Evolutionary conservation across 2,329 filamentous ascomycete species (phyloP).

Genomic region (Fusarium torreyae): DNA sequence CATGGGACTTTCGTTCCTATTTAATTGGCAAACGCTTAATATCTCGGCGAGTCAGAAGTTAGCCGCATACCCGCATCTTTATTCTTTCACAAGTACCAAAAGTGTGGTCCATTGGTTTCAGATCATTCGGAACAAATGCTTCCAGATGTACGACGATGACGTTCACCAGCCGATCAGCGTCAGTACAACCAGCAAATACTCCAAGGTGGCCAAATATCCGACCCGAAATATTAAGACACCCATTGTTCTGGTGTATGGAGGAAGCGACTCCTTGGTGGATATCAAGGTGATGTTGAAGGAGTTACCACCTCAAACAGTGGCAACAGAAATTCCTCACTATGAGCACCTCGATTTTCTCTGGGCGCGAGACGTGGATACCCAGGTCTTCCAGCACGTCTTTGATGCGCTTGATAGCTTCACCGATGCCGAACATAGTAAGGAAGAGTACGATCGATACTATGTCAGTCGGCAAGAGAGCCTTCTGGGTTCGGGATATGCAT

Average conservation of each 20-base stretch:
- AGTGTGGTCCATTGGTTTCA: conserved; percentile 99
- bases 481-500: conserved; percentile 56
- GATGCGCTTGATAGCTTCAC: conserved; percentile 85
- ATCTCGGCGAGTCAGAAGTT: conserved; percentile 91
- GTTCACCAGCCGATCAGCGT: conserved; percentile 82
- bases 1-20: conserved; percentile 83
- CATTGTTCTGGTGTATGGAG: conserved; percentile 93
- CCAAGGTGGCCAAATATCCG: conserved; percentile 96
- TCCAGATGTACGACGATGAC: conserved; percentile 99
- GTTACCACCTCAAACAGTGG: conserved; percentile 86
- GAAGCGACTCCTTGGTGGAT: conserved; percentile 93
- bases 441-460: conserved; percentile 73
- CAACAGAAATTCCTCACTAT: conserved; percentile 90
- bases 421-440: conserved; percentile 69
- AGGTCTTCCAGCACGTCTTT: conserved; percentile 93
- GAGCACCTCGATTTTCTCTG: conserved; percentile 98
- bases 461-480: conserved; percentile 67
- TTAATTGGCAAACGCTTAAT: conserved; percentile 90
- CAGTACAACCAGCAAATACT: conserved; percentile 83
- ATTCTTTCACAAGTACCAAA: conserved; percentile 97
- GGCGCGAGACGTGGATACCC: conserved; percentile 85
- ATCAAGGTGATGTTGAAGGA: conserved; percentile 94
- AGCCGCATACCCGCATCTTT: conserved; percentile 94
- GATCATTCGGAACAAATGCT: conserved; percentile 95
- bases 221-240: conserved; percentile 98